Evolutionary conservation across 495 filamentous ascomycete genomes (phyloP), one percentile per base, ranked within the genome.

Genomic region (Pyronema omphalodes): DNA sequence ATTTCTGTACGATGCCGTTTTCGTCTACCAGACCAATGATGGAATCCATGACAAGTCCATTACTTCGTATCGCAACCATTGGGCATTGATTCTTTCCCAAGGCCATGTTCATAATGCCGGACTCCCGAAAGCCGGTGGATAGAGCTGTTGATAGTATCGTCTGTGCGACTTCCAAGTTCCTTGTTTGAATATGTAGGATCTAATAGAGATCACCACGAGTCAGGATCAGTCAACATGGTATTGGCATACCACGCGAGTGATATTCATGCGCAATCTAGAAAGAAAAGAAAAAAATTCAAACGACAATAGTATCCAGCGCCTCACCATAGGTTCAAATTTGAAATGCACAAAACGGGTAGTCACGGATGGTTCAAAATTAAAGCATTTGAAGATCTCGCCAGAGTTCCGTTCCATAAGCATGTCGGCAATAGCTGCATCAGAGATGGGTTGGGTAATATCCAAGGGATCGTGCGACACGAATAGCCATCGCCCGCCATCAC

Each of bases 291-390:
- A 39, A 56, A 35, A 56, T 17, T 29, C 23, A 44, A 57, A 60
- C 44, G 41, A 14, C 51, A 45, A 64, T 8, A 18, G n/a, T 44
- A 48, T 48, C 23, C 23, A 29, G 23, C 11, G 44, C 19, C 77
- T 57, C 74, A 91, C 88, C 86, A 96, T 84, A 35, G 89, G 84
- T 65, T 94, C 88, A 62, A 89, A 94, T 66, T 91, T 88, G 71
- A 94, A 84, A 64, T 86, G 86, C 40, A 93, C 77, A 60, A 86
- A 73, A 57, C 83, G 75, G 51, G 65, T 66, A 18, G 52, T 51
- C 48, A 35, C 36, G 33, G 29, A 17, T 17, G 36, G 36, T 19
- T 36, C 44, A 17, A 9, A 48, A 37, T 36, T 12, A 35, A n/a
- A 11, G 9, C 40, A 9, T 8, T 49, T 0, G 40, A 46, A 52